Evolutionary conservation across 139 green algal species (phyloP), one percentile per base, ranked within the genome.

Genomic region (Auxenochlorella protothecoides): DNA sequence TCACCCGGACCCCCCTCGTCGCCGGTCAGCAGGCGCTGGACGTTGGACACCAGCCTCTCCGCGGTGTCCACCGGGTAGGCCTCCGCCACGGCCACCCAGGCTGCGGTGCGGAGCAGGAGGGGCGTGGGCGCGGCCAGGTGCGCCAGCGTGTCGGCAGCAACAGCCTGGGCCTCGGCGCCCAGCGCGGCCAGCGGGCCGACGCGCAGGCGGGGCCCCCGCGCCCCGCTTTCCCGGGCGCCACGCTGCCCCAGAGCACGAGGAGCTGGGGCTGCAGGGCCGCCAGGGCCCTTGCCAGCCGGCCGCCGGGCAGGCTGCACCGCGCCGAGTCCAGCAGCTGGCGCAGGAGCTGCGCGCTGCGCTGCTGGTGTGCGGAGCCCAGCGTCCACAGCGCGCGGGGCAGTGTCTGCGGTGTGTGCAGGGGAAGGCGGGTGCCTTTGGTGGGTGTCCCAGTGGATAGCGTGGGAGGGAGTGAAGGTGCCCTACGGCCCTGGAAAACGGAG

Each of bases 321-420:
- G 74, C 71, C 16, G 67, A 76, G 6, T 70, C 73, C 57, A 80
- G 68, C 68, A 84, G 68, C 70, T 83, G 71, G 10, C 52, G 57
- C 27, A 84, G 68, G 7, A 73, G 70, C 5, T 65, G 59, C 6
- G 73, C 54, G 54, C 54, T 72, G 52, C 55, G 66, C 3, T 54
- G 54, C 8, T 75, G 63, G 53, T 61, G 60, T 27, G 15, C 53
- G 69, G 10, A 6, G 12, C 76, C 79, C 3, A 84, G 68, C 59
- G 79, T 72, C 68, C 75, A 84, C 2, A 84, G 70, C 52, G 80
- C 74, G 27, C 56, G 70, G 4, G 79, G 79, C 65, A 84, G 55
- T 4, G 66, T 2, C 27, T 44, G 27, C 27, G 27, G 27, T 44
- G 27, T 44, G 27, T 44, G 27, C 27, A 44, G 27, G 27, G 27